Evolutionary conservation across 2,329 filamentous ascomycete genomes (phyloP), one percentile per base, ranked within the genome.

Genomic region (Nemania serpens): DNA sequence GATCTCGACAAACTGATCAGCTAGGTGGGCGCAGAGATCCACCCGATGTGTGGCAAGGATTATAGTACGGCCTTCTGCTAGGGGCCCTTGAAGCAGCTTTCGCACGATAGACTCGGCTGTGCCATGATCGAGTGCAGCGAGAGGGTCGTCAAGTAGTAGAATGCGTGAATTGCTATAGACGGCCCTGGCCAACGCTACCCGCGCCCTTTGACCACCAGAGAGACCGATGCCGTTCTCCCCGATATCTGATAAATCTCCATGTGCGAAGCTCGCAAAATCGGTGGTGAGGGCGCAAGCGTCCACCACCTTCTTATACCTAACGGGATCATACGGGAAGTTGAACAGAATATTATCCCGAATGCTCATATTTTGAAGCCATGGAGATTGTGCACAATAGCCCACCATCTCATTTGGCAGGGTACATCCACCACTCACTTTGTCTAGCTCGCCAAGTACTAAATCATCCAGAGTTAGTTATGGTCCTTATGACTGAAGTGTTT

Each of bases 1-100:
- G 10, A 97, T 81, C 58, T 93, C 86, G 10, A 97, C 76, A 15
- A 92, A 82, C 69, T 95, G 90, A 50, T 88, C 80, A 1, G 92
- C 91, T 45, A 93, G 79, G n/a, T 84, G 81, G 18, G 86, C 83
- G 61, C 92, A 91, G 10, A 97, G 78, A 62, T 93, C 88, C n/a
- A 93, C 88, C 39, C 88, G 82, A 71, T 93, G 90, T 0, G 91
- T 93, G 49, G 94, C 91, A 43, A 93, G 85, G n/a, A 95, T 84
- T 0, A 91, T 88, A 0, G 89, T 91, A 5, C 91, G 83, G 6
- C 80, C 82, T 57, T 86, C 83, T 10, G 83, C 77, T 0, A 89
- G 83, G 0, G 88, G 79, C 0, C 84, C 83, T 18, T 83, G 81
- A 53, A 92, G 79, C 66, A 78, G 82, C 74, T 78, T 84, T 64